Evolutionary conservation across 495 filamentous ascomycete genomes (phyloP).

Genomic region (Barbatosphaeria neglecta): DNA sequence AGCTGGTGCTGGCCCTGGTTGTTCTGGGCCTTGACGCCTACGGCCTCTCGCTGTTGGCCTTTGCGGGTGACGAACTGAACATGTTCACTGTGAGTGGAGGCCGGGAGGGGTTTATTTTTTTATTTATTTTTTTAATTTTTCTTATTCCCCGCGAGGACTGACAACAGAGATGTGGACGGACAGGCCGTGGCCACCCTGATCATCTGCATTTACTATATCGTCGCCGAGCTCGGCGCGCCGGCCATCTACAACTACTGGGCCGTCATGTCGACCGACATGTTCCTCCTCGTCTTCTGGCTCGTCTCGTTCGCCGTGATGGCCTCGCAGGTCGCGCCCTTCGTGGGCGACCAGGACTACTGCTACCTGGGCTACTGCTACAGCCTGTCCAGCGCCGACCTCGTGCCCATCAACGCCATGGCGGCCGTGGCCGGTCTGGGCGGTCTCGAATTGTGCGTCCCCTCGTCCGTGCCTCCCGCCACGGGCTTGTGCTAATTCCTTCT

Average conservation of each 20-base stretch:
- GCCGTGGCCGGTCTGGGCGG: constrained; percentile 25
- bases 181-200: constrained; percentile 29
- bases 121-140: no score
- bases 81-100: constrained; percentile 27
- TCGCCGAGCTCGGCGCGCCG: constrained; percentile 16
- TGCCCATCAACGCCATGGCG: constrained; percentile 11
- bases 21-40: constrained; percentile 58
- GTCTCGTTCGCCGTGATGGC: constrained; percentile 30
- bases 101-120: background rate
- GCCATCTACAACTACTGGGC: constrained; percentile 39
- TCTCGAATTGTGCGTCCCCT: constrained; percentile 27
- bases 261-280: constrained; percentile 31
- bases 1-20: constrained; percentile 52
- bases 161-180: constrained; percentile 2
- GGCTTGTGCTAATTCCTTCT: background rate
- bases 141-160: background rate
- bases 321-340: constrained; percentile 15
- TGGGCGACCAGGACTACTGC: constrained; percentile 4
- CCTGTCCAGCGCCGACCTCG: background rate
- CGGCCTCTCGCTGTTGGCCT: constrained; percentile 25
- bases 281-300: constrained; percentile 34
- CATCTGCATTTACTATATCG: constrained; percentile 28
- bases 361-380: constrained; percentile 8
- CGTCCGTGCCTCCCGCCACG: background rate
- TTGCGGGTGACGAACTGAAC: constrained; percentile 19